Conservation (phyloP, 768 basidiomycete genomes). For the Lenzites betulinus region DNA sequence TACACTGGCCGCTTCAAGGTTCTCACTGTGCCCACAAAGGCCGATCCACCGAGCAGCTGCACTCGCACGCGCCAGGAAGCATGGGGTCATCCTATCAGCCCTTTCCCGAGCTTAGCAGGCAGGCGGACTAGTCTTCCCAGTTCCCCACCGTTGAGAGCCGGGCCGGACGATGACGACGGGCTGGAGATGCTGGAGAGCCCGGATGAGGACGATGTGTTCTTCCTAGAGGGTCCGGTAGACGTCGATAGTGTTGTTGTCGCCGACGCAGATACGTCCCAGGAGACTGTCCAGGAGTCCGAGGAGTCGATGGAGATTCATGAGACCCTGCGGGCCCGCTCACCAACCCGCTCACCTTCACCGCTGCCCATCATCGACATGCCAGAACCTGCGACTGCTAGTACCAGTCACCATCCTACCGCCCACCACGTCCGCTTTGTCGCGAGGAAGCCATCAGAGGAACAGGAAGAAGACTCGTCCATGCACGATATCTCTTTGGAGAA, state of each 20-base stretch:
- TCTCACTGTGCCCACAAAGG: conserved; percentile 59
- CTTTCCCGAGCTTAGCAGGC: conserved; percentile 45
- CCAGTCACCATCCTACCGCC: background rate
- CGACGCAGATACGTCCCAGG: background rate
- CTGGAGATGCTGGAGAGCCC: background rate
- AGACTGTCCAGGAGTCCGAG: background rate
- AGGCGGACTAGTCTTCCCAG: conserved; percentile 7
- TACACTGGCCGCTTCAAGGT: conserved; percentile 68
- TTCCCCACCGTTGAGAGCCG: conserved; percentile 10
- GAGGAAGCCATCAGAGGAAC: conserved; percentile 22
- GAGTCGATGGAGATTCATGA: background rate
- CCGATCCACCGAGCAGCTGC: conserved; percentile 62
- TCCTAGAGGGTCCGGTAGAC: conserved; percentile 9
- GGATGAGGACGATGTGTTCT: conserved; percentile 19
- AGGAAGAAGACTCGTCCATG: conserved; percentile 11
- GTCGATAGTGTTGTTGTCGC: background rate
- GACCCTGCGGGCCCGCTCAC: background rate
- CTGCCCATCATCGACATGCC: conserved; percentile 16
- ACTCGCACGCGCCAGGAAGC: conserved; percentile 50
- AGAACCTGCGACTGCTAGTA: conserved; percentile 74
- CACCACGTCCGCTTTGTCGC: conserved; percentile 15
- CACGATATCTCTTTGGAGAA: conserved; percentile 23
- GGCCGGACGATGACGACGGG: conserved; percentile 16
- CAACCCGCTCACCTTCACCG: conserved; percentile 14
- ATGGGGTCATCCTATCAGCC: conserved; percentile 75